Conservation (phyloP, 164 flowering plant genomes). For the Stephania yunnanensis region DNA sequence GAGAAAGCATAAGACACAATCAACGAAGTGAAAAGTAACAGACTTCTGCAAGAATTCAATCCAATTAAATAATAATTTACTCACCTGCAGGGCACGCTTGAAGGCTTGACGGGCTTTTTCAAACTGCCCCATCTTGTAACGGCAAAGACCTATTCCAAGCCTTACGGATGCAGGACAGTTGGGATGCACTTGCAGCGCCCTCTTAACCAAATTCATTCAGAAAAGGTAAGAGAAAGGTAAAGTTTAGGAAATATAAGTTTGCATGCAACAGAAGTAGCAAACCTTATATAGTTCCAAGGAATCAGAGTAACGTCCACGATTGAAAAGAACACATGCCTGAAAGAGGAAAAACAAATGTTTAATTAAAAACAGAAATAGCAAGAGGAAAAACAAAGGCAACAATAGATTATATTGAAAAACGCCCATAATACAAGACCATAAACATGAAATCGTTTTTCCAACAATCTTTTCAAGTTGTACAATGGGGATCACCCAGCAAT, state of each 20-base stretch:
- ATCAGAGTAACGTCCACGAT: constrained; percentile 67
- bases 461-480: background rate
- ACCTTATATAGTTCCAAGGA: constrained; percentile 92
- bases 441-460: background rate
- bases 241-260: background rate
- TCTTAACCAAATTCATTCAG: constrained; percentile 34
- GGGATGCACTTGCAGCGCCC: constrained; percentile 90
- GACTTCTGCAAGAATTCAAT: background rate
- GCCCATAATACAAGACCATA: background rate
- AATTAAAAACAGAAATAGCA: background rate
- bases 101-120: constrained; percentile 87
- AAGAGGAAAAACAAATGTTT: background rate
- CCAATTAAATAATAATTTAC: constrained; percentile 10
- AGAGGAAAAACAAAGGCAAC: background rate
- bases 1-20: constrained; percentile 12
- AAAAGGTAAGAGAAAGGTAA: background rate
- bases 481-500: background rate
- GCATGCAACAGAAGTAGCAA: constrained; percentile 11
- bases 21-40: constrained; percentile 11
- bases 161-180: constrained; percentile 80
- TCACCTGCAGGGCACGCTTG: constrained; percentile 85
- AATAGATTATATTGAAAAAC: background rate
- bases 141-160: constrained; percentile 92
- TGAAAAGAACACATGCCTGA: constrained; percentile 95
- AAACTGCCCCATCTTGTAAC: constrained; percentile 74